Conservation (phyloP, 1,284 basidiomycete genomes). For the Fomitopsis palustris region DNA sequence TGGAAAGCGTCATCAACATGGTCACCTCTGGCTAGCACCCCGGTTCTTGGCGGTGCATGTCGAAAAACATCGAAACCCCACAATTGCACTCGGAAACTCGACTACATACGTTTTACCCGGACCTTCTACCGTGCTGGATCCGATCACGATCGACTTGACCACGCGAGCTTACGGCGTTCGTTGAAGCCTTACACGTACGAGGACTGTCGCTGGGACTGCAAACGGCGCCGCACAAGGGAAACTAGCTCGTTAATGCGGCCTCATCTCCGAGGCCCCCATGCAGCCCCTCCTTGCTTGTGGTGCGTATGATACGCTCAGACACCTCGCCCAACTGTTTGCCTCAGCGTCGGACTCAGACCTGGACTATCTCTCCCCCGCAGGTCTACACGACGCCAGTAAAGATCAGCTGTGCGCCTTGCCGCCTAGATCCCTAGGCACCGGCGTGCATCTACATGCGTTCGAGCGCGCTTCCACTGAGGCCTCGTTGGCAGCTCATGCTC, state of each 20-base stretch:
- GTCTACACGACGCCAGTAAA: neutral
- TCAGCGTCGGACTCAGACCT: neutral
- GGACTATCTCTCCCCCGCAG: neutral
- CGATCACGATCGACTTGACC: neutral
- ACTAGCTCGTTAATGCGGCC: neutral
- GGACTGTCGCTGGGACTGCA: neutral
- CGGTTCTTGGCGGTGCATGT: too few relatives aligned
- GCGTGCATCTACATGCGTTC: neutral
- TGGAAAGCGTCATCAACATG: too few relatives aligned
- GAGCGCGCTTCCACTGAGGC: neutral
- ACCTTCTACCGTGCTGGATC: neutral
- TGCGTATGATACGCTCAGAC: neutral
- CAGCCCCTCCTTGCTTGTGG: neutral
- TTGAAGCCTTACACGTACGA: neutral
- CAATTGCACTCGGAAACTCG: neutral
- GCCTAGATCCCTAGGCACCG: neutral
- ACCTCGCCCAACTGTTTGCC: neutral
- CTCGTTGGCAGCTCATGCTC: neutral
- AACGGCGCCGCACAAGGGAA: neutral
- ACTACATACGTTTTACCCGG: neutral
- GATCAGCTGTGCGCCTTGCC: neutral
- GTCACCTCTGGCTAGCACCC: too few relatives aligned
- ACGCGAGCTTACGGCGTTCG: neutral
- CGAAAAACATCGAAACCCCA: neutral
- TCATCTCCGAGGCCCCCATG: neutral